Base-by-base conservation (phyloP, 2,329 filamentous ascomycete species). In the Paraconiothyrium brasiliense region DNA sequence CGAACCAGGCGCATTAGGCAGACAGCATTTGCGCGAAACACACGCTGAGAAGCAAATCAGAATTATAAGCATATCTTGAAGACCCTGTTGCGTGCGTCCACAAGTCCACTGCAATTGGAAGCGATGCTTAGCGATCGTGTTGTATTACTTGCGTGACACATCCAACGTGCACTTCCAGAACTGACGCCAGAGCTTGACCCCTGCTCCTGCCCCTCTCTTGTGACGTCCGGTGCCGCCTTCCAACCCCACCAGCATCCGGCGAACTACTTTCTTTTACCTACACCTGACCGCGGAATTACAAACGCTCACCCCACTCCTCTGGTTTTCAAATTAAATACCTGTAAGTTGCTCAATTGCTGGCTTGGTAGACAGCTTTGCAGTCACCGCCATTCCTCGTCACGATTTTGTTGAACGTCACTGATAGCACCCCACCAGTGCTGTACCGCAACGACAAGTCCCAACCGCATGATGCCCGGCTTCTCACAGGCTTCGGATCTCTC, bases 401-500 rank as follows among this genome's bases (percentile, higher is more conserved):
- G 27, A 30, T 46, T 54, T 60, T 60, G 57, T 57, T 56, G 52
- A 27, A 49, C 54, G 35, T 50, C 41, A 58, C 46, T 58, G 50
- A 57, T 37, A 54, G 62, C 69, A 49, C 65, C 67, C 63, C 63
- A 63, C 65, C 64, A 72, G 64, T 51, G 62, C 60, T 55, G 57
- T 67, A 71, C 54, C 67, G 68, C 69, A 59, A 58, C 67, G 58
- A 61, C 39, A 57, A 35, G 2, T 57, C 51, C 32, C 1, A 41
- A 54, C 13, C 37, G 49, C 74, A 81, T 68, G 65, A 86, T 86
- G 84, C 82, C 84, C 60, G 84, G 81, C 65, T 89, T 97, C 88
- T 87, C 92, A 71, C 93, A 96, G 84, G 90, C 94, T 71, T 93
- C 89, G 78, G 91, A 93, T 67, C 90, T 97, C 71, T 85, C 89